Evolutionary conservation across 257 asterid species (phyloP).

Genomic region (Salvia rosmarinus): DNA sequence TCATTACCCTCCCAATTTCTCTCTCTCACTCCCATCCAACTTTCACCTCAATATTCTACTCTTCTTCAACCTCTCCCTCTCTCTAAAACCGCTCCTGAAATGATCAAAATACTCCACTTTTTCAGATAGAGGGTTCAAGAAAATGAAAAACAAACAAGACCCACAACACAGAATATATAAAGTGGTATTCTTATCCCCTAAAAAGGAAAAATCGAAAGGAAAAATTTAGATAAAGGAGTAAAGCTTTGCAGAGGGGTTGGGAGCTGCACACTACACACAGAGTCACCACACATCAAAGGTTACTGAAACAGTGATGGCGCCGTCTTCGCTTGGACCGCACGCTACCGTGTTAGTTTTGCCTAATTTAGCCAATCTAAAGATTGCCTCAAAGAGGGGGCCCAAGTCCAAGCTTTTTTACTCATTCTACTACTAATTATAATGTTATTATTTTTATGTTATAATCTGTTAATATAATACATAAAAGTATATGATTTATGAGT

Average conservation of each 20-base stretch:
- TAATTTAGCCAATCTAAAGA: slow-evolving; percentile 25
- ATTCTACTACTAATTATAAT: not conserved
- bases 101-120: slow-evolving; percentile 20
- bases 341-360: slow-evolving; percentile 39
- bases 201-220: not conserved
- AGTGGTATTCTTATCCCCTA: slow-evolving; percentile 17
- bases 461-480: too few relatives aligned
- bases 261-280: slow-evolving; percentile 16
- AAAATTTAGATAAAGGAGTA: not conserved
- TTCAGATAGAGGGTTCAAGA: slow-evolving; percentile 2
- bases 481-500: too few relatives aligned
- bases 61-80: slow-evolving; percentile 12
- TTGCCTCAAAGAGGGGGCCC: not conserved
- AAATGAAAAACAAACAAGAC: slow-evolving; percentile 20
- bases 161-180: slow-evolving; percentile 7
- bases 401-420: not conserved
- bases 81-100: not conserved
- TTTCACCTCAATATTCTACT: slow-evolving; percentile 23
- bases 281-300: slow-evolving; percentile 22
- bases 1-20: slow-evolving; percentile 49
- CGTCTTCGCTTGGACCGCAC: slow-evolving; percentile 61
- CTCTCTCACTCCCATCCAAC: slow-evolving; percentile 54
- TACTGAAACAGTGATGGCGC: slow-evolving; percentile 26
- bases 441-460: too few relatives aligned
- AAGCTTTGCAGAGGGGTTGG: slow-evolving; percentile 9